Evolutionary conservation across 148 eudicot species (phyloP).

Genomic region (Rhododendron simsii): DNA sequence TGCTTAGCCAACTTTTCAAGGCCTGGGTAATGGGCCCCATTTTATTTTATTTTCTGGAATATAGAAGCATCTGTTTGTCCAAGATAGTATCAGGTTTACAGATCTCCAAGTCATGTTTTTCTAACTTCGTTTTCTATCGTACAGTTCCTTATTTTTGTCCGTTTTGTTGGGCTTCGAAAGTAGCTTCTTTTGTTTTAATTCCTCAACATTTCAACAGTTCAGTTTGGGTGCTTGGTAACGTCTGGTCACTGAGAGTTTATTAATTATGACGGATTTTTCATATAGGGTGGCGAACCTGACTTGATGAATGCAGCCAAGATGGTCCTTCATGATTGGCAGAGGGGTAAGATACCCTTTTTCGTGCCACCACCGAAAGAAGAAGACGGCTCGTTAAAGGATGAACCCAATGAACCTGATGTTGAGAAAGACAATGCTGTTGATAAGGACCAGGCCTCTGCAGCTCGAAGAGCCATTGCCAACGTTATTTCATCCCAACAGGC

Average conservation of each 20-base stretch:
- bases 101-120: neutral
- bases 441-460: slow-evolving; percentile 43
- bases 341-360: slow-evolving; percentile 92
- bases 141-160: neutral
- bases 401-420: slow-evolving; percentile 16
- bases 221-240: neutral
- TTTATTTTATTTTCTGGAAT: neutral
- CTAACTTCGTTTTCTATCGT: neutral
- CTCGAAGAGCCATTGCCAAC: slow-evolving; percentile 65
- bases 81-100: neutral
- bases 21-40: neutral
- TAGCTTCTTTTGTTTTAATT: neutral
- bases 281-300: slow-evolving; percentile 90
- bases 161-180: neutral
- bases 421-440: slow-evolving; percentile 31
- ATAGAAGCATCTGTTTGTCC: neutral
- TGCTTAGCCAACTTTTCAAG: neutral
- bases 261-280: neutral
- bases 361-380: slow-evolving; percentile 67
- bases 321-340: slow-evolving; percentile 93
- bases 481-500: slow-evolving; percentile 62
- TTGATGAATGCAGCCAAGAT: slow-evolving; percentile 77
- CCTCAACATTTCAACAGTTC: neutral
- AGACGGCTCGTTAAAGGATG: slow-evolving; percentile 23
- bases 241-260: neutral